Evolutionary conservation across 2,329 filamentous ascomycete species (phyloP).

Genomic region (Metarhizium album): DNA sequence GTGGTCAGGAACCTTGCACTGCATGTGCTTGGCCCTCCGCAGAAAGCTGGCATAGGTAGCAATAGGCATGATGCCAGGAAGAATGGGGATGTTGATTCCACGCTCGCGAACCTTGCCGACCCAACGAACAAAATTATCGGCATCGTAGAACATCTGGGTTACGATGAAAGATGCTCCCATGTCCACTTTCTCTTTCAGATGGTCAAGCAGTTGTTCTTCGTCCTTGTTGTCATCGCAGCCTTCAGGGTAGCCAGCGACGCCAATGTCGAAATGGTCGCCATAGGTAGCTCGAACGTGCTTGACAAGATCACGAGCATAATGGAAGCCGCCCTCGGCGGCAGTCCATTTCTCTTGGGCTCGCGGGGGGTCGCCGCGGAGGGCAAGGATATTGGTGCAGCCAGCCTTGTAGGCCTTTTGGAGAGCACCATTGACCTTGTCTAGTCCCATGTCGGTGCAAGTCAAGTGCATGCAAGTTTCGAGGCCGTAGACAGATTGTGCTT

Average conservation of each 20-base stretch:
- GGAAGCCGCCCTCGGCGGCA: constrained; percentile 75
- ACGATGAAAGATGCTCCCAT: constrained; percentile 89
- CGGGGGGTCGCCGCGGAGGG: constrained; percentile 85
- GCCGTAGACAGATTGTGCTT: constrained; percentile 89
- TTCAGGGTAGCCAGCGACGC: constrained; percentile 93
- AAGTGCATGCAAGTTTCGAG: constrained; percentile 98
- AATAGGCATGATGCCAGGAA: constrained; percentile 81
- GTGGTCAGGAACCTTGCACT: constrained; percentile 67
- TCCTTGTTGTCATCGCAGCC: constrained; percentile 89
- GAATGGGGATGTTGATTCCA: constrained; percentile 74
- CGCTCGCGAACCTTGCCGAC: constrained; percentile 73
- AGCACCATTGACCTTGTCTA: constrained; percentile 81
- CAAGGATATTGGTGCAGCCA: constrained; percentile 94
- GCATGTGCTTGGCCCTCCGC: constrained; percentile 82
- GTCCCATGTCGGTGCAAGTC: constrained; percentile 96
- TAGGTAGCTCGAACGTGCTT: constrained; percentile 71
- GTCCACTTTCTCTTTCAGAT: constrained; percentile 95
- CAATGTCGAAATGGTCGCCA: constrained; percentile 76
- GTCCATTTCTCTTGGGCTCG: constrained; percentile 91
- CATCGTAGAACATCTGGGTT: constrained; percentile 99
- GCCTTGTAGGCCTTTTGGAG: constrained; percentile 82
- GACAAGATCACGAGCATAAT: constrained; percentile 85
- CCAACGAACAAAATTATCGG: constrained; percentile 89
- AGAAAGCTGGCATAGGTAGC: constrained; percentile 91
- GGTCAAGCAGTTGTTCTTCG: constrained; percentile 73